A percentile compares a stretch with the other conserved stretches of the same genome.
Conservation (phyloP, 108 stramenopile genomes). For the Poteriospumella lacustris region DNA sequence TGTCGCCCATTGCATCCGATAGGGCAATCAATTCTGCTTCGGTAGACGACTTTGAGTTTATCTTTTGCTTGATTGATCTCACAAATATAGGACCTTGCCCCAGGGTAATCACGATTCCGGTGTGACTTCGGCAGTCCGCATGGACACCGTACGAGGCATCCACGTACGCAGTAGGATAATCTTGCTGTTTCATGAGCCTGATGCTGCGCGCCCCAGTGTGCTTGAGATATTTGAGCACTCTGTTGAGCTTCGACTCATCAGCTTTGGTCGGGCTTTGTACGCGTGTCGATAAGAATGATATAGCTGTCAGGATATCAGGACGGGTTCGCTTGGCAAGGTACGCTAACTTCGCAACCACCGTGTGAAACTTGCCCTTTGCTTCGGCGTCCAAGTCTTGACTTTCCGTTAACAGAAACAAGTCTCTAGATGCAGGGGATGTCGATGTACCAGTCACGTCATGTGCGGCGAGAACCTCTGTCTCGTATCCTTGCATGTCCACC, state of each 20-base stretch:
- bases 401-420: background rate
- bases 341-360: background rate
- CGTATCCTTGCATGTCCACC: background rate
- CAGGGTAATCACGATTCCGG: background rate
- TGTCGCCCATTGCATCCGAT: background rate
- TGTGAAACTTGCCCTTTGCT: background rate
- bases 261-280: background rate
- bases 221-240: slow-evolving; percentile 4
- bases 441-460: background rate
- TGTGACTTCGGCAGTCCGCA: background rate
- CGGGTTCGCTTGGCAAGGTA: background rate
- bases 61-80: background rate
- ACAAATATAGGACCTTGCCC: slow-evolving; percentile 10
- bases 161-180: background rate
- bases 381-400: background rate
- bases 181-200: background rate
- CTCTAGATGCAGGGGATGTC: background rate
- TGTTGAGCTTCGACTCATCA: slow-evolving; percentile 1
- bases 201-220: background rate
- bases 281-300: slow-evolving; percentile 1
- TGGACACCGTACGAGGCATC: slow-evolving; percentile 3
- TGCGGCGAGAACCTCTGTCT: background rate
- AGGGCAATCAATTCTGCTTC: slow-evolving; percentile 22
- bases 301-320: slow-evolving; percentile 13
- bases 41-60: background rate